Evolutionary conservation across 2,329 filamentous ascomycete genomes (phyloP).

Genomic region (Nemania serpens): DNA sequence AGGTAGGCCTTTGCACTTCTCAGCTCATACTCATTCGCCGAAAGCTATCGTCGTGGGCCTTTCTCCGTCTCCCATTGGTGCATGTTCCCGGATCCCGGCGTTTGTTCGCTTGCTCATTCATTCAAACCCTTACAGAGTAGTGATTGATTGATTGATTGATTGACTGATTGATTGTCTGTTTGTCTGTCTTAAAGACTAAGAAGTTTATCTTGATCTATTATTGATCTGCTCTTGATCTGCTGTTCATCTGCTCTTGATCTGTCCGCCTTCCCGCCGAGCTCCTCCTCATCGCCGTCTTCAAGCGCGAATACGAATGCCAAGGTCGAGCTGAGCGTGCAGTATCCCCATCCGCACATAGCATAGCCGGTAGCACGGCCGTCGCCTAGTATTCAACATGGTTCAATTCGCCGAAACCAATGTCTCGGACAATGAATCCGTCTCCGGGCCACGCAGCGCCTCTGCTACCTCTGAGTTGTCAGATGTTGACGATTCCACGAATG

Average conservation of each 20-base stretch:
- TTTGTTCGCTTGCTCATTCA: not conserved
- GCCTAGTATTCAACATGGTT: conserved; percentile 36
- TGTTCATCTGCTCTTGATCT: too few relatives aligned
- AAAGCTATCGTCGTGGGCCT: not conserved
- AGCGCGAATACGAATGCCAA: too few relatives aligned
- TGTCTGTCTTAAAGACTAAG: too few relatives aligned
- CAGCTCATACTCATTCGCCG: not conserved
- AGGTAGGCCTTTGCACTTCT: not conserved
- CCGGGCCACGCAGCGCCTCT: conserved; percentile 31
- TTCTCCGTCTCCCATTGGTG: not conserved
- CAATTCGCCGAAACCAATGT: conserved; percentile 31
- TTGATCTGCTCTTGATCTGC: too few relatives aligned
- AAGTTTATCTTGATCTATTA: not conserved
- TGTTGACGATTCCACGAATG: conserved; percentile 40
- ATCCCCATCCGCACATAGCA: not conserved
- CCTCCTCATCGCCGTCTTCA: not conserved
- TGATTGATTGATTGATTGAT: too few relatives aligned
- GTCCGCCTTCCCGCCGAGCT: too few relatives aligned
- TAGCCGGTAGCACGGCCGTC: not conserved
- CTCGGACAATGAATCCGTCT: conserved; percentile 21
- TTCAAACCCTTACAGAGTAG: too few relatives aligned
- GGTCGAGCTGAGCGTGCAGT: conserved; percentile 1
- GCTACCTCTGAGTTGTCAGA: conserved; percentile 34
- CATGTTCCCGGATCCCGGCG: not conserved
- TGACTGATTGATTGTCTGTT: too few relatives aligned